Percentiles rank a stretch among this genome's conserved stretches.
Evolutionary conservation across 2,329 filamentous ascomycete species (phyloP).

Genomic region (Exophiala alcalophila): DNA sequence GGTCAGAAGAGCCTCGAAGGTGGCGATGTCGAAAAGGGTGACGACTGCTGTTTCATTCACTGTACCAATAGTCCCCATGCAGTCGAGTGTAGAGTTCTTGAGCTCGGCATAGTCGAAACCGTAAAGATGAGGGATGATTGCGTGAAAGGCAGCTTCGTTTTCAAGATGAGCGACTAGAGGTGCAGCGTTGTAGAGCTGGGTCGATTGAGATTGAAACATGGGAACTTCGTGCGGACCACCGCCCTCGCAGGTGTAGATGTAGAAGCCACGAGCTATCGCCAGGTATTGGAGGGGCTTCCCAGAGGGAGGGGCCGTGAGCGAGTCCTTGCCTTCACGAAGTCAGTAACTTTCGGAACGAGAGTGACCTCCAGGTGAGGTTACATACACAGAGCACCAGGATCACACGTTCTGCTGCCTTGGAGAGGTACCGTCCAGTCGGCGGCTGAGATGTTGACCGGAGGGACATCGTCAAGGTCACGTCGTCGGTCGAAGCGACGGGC

Average conservation of each 20-base stretch:
- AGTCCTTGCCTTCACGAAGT: constrained; percentile 20
- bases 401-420: constrained; percentile 23
- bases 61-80: constrained; percentile 28
- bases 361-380: neutral
- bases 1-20: constrained; percentile 18
- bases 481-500: constrained; percentile 17
- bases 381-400: constrained; percentile 17
- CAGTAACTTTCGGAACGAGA: neutral
- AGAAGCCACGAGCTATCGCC: constrained; percentile 48
- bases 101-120: constrained; percentile 29
- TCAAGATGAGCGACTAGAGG: constrained; percentile 31
- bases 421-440: constrained; percentile 28
- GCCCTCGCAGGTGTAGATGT: constrained; percentile 50
- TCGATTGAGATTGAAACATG: constrained; percentile 44
- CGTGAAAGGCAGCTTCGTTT: constrained; percentile 35
- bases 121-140: constrained; percentile 32
- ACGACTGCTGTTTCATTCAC: constrained; percentile 22
- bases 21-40: constrained; percentile 31
- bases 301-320: constrained; percentile 34
- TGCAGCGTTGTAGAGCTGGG: constrained; percentile 45
- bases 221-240: constrained; percentile 31
- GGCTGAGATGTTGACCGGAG: constrained; percentile 19
- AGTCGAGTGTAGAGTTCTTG: constrained; percentile 25
- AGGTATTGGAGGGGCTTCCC: constrained; percentile 43
- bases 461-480: constrained; percentile 16